Base-by-base conservation (phyloP, 768 basidiomycete genomes). In the Agaricus bisporus region DNA sequence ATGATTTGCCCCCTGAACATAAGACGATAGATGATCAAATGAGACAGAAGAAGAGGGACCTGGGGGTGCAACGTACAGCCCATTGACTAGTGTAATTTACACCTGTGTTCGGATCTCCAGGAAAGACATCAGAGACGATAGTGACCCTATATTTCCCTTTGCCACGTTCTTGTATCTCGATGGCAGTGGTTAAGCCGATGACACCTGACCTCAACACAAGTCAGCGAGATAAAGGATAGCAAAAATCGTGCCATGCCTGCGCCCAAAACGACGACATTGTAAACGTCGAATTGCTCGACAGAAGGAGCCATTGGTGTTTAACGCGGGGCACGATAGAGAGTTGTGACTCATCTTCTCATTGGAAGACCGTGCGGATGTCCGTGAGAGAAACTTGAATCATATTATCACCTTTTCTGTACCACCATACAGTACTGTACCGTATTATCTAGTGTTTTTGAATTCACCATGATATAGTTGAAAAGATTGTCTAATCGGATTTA, bases 41-140 rank as follows among this genome's bases (percentile, higher is more conserved):
- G 2, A 22, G 22, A 22, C 41, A 11, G n/a, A 9, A 46, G 10
- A 46, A 25, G n/a, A 15, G 32, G 17, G n/a, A n/a, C n/a, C n/a
- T n/a, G n/a, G 10, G 15, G 11, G 18, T 10, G 35, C 12, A 5
- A 72, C 84, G 58, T 58, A 88, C 90, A 36, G 90, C 90, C 90
- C 90, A 91, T 32, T 79, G 79, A 64, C 86, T 88, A 2, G 91
- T 88, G 60, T 88, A 92, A 49, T 76, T 75, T 63, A 86, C 83
- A 10, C 53, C 46, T n/a, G 74, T 76, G 68, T 84, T 85, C 1
- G 80, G 76, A 64, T 92, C 91, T 37, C 74, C 82, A 0, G 90
- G 89, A 38, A 91, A 72, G 1, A 75, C 71, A 48, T 89, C 86
- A 0, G 90, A 85, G 10, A 91, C 67, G 48, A 93, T 74, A 1